A percentile compares a stretch with the other conserved stretches of the same genome.
Conservation (phyloP, 2,329 filamentous ascomycete genomes). For the Fusarium redolens region DNA sequence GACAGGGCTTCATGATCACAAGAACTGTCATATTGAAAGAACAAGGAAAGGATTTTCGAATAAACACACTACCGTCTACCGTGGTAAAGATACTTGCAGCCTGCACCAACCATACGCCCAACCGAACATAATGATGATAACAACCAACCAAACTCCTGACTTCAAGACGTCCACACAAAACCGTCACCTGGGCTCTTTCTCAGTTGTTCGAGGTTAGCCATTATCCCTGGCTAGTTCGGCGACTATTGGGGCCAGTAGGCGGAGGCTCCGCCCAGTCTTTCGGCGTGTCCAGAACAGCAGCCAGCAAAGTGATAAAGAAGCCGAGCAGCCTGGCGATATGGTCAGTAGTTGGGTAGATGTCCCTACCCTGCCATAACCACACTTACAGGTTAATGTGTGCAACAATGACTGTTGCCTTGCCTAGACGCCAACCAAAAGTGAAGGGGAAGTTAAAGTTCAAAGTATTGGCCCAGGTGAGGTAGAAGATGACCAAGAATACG, state of each 20-base stretch:
- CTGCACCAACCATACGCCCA: conserved; percentile 2
- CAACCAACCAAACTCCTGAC: neutral
- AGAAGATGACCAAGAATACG: conserved; percentile 22
- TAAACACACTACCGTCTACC: neutral
- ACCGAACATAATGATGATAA: conserved; percentile 8
- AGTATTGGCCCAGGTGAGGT: conserved; percentile 5
- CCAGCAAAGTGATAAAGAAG: conserved; percentile 30
- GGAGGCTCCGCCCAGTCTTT: neutral
- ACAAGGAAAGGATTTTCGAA: neutral
- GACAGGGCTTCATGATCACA: neutral
- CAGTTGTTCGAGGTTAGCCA: neutral
- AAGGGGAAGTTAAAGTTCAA: neutral
- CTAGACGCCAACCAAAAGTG: neutral
- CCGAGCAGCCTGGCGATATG: conserved; percentile 31
- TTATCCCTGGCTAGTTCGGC: neutral
- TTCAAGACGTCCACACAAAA: neutral
- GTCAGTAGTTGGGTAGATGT: conserved; percentile 16
- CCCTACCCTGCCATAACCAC: neutral
- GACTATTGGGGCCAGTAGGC: neutral
- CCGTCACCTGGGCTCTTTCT: neutral
- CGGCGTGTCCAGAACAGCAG: conserved; percentile 31
- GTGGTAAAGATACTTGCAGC: conserved; percentile 16
- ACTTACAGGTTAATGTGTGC: conserved; percentile 44
- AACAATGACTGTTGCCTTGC: conserved; percentile 21
- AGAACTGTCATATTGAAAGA: neutral